Percentiles rank a stretch among this genome's conserved stretches.
Evolutionary conservation across 2,329 filamentous ascomycete genomes (phyloP).

Genomic region (Fusarium praegraminearum): DNA sequence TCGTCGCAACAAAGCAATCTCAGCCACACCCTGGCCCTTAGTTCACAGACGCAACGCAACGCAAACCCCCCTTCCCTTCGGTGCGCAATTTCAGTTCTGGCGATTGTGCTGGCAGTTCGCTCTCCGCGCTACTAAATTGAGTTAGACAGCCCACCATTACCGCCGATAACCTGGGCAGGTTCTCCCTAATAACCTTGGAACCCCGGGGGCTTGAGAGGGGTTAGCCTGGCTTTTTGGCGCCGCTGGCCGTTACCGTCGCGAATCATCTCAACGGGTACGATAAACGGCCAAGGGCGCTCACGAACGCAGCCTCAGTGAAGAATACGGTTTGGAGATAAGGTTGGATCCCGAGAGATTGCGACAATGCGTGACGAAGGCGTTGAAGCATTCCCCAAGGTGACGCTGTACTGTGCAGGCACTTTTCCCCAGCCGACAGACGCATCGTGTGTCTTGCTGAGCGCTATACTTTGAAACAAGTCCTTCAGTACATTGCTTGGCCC

Average conservation of each 20-base stretch:
- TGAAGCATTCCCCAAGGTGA: conserved; percentile 28
- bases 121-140: conserved; percentile 16
- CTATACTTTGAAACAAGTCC: conserved; percentile 20
- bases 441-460: conserved; percentile 30
- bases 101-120: conserved; percentile 17
- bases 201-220: conserved; percentile 17
- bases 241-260: conserved; percentile 31
- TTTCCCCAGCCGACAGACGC: conserved; percentile 24
- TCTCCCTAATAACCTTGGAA: conserved; percentile 28
- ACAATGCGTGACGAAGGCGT: conserved; percentile 16
- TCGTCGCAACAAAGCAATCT: conserved; percentile 35
- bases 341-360: conserved; percentile 13
- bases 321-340: conserved; percentile 19
- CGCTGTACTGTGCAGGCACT: not conserved
- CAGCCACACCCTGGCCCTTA: conserved; percentile 43
- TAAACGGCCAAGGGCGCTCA: conserved; percentile 22
- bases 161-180: conserved; percentile 22
- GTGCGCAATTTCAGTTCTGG: conserved; percentile 45
- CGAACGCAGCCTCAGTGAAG: conserved; percentile 18
- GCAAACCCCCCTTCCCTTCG: conserved; percentile 27
- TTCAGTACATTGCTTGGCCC: conserved; percentile 24
- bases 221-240: conserved; percentile 27
- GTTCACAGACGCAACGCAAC: conserved; percentile 25
- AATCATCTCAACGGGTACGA: conserved; percentile 25
- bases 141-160: conserved; percentile 24